phyloP scores from a whole-genome alignment of 1,139 yeast species.

The Schwanniomyces etchellsii region DNA sequence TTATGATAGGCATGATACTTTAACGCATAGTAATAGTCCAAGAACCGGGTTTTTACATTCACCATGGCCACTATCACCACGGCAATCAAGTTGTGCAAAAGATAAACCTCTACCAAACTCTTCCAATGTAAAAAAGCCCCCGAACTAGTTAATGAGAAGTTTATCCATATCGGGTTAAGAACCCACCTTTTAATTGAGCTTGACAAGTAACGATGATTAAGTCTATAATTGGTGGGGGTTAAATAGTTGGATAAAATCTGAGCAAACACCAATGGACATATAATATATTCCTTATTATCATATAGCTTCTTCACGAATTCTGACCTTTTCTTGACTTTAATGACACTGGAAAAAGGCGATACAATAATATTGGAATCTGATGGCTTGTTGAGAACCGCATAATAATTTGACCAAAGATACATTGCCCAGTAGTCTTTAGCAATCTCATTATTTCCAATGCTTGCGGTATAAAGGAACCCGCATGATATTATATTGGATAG shows the following conservation, averaged over 20 bases:
- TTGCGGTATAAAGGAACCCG: constrained; percentile 26
- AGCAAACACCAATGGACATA: constrained; percentile 34
- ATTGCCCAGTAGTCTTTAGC: constrained; percentile 38
- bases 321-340: constrained; percentile 1
- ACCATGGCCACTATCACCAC: background rate
- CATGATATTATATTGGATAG: constrained; percentile 25
- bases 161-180: constrained; percentile 41
- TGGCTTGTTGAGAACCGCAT: constrained; percentile 32
- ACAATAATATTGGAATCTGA: constrained; percentile 24
- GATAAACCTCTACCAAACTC: constrained; percentile 22
- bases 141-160: constrained; percentile 24
- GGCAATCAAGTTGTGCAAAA: constrained; percentile 22
- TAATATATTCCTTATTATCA: constrained; percentile 25
- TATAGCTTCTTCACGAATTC: constrained; percentile 13
- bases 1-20: background rate
- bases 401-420: constrained; percentile 19
- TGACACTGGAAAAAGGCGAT: constrained; percentile 17
- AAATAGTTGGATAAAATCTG: constrained; percentile 39
- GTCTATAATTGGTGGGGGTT: constrained; percentile 34
- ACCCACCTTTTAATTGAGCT: constrained; percentile 25
- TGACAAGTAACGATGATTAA: constrained; percentile 34
- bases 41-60: background rate
- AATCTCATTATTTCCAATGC: constrained; percentile 19
- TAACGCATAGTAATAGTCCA: background rate
- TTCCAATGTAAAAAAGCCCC: constrained; percentile 24